Conservation (phyloP, 139 green algal genomes). For the Picochlorum sp. region DNA sequence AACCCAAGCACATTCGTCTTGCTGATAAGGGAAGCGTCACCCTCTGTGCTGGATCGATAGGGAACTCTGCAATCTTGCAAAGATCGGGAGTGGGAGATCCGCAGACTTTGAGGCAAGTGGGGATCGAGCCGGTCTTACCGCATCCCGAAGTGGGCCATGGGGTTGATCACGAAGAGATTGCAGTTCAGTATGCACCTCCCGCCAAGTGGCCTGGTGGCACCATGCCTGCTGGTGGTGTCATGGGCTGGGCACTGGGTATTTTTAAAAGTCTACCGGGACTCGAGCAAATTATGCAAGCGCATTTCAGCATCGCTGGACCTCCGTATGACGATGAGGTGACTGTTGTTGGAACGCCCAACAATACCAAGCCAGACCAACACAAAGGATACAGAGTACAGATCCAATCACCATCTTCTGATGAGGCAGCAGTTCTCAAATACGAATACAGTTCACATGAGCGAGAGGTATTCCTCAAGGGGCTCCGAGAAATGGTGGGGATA, state of each 20-base stretch:
- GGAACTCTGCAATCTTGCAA: constrained; percentile 3
- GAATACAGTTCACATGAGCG: not conserved
- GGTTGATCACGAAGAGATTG: constrained; percentile 2
- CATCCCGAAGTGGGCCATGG: not conserved
- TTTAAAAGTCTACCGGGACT: not conserved
- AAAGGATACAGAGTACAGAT: not conserved
- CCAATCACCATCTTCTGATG: not conserved
- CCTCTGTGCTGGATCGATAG: not conserved
- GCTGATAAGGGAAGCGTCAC: not conserved
- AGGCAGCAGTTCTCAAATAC: not conserved
- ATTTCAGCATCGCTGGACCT: constrained; percentile 1
- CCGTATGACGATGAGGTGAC: not conserved
- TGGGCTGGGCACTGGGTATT: not conserved
- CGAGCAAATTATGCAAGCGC: not conserved
- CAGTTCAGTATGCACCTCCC: constrained; percentile 3
- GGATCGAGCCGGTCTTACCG: not conserved
- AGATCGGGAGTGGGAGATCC: not conserved
- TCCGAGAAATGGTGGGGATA: not conserved
- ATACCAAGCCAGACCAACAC: not conserved
- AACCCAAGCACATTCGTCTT: not conserved
- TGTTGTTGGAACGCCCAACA: constrained; percentile 1
- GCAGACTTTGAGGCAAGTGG: not conserved
- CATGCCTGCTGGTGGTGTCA: constrained; percentile 2
- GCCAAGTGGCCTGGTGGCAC: not conserved
- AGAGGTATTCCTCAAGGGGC: not conserved